Percentiles rank a stretch among this genome's conserved stretches.
Conservation (phyloP, 139 green algal species). For the Dunaliella sp. region DNA sequence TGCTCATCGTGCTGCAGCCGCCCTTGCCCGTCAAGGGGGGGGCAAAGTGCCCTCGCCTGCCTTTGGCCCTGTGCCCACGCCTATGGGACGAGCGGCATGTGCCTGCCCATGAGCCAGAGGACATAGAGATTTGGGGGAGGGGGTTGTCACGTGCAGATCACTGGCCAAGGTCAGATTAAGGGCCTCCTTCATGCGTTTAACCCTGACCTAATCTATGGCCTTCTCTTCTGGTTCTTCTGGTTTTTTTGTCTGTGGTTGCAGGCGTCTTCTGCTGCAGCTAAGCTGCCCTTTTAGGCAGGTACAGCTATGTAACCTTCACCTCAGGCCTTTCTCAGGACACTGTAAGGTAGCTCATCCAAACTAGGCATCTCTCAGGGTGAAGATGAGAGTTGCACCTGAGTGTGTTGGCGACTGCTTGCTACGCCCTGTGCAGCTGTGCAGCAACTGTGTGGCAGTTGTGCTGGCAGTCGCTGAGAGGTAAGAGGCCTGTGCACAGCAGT, state of each 20-base stretch:
- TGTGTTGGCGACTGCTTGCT: too few relatives aligned
- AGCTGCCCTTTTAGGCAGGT: neutral
- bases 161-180: constrained; percentile 68
- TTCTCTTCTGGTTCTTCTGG: neutral
- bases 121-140: constrained; percentile 75
- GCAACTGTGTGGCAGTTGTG: too few relatives aligned
- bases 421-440: too few relatives aligned
- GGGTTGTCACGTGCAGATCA: constrained; percentile 48
- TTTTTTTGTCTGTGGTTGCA: neutral
- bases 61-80: constrained; percentile 76
- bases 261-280: neutral
- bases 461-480: too few relatives aligned
- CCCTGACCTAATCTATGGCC: neutral
- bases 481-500: too few relatives aligned
- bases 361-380: too few relatives aligned
- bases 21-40: constrained; percentile 78
- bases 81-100: constrained; percentile 89
- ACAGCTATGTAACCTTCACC: neutral
- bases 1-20: constrained; percentile 66
- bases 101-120: constrained; percentile 78
- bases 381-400: too few relatives aligned
- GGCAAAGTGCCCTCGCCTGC: constrained; percentile 74
- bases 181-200: neutral
- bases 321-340: neutral
- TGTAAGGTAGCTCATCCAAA: too few relatives aligned